Evolutionary conservation across 495 filamentous ascomycete species (phyloP).

Genomic region (Apiosordaria backusii): DNA sequence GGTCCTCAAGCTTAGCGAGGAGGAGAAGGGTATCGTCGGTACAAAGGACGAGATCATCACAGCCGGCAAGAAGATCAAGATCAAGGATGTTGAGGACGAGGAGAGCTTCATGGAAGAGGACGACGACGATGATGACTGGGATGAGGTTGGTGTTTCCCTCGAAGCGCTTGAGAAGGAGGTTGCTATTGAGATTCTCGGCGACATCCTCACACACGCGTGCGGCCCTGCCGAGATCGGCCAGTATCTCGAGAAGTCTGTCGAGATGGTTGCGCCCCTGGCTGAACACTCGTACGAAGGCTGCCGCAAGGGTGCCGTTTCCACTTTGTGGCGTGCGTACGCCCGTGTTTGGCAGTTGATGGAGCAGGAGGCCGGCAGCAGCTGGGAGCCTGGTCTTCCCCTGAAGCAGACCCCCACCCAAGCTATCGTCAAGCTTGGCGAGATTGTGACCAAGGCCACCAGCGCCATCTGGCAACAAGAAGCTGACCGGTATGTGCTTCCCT

Average conservation of each 20-base stretch:
- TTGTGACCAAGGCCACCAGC: constrained; percentile 80
- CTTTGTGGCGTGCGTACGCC: constrained; percentile 88
- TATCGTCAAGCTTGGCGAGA: constrained; percentile 79
- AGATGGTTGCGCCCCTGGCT: constrained; percentile 70
- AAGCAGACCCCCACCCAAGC: constrained; percentile 71
- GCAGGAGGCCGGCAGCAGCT: constrained; percentile 72
- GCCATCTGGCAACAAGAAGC: constrained; percentile 82
- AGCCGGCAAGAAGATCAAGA: constrained; percentile 78
- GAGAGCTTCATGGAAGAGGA: constrained; percentile 62
- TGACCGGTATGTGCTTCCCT: constrained; percentile 69
- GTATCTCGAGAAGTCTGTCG: constrained; percentile 87
- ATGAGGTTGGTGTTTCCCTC: constrained; percentile 75
- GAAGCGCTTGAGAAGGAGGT: constrained; percentile 97
- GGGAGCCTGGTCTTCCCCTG: constrained; percentile 83
- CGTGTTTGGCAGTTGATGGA: constrained; percentile 85
- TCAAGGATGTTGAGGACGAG: constrained; percentile 57
- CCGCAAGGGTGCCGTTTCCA: constrained; percentile 83
- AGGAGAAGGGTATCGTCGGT: constrained; percentile 67
- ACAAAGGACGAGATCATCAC: constrained; percentile 66
- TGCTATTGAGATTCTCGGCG: constrained; percentile 88
- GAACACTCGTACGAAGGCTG: constrained; percentile 93
- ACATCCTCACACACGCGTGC: constrained; percentile 82
- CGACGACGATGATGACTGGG: constrained; percentile 78
- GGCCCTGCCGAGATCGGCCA: constrained; percentile 62
- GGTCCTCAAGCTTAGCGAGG: constrained; percentile 73